Evolutionary conservation across 345 rosid species (phyloP).

Genomic region (Noccaea caerulescens): DNA sequence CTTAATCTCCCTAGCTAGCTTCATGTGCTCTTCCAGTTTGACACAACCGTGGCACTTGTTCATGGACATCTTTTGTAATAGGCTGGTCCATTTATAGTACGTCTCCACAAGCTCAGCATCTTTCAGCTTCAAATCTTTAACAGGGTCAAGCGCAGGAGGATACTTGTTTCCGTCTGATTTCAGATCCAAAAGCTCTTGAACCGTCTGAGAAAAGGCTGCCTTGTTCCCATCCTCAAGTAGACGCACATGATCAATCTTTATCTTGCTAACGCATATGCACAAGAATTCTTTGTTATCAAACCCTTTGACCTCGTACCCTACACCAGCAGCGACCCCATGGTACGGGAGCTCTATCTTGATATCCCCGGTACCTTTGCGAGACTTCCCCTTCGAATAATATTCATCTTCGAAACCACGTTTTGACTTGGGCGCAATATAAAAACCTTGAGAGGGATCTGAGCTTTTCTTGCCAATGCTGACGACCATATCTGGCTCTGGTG

Average conservation of each 20-base stretch:
- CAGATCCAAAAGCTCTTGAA: slow-evolving; percentile 68
- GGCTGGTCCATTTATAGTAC: slow-evolving; percentile 62
- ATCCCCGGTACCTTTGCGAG: slow-evolving; percentile 71
- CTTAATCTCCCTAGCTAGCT: slow-evolving; percentile 69
- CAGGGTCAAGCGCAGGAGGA: slow-evolving; percentile 81
- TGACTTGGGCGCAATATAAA: slow-evolving; percentile 70
- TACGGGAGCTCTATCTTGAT: slow-evolving; percentile 73
- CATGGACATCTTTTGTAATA: slow-evolving; percentile 75
- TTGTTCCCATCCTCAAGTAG: slow-evolving; percentile 74
- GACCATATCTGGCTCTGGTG: slow-evolving; percentile 52
- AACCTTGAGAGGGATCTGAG: slow-evolving; percentile 60
- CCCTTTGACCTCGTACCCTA: slow-evolving; percentile 77
- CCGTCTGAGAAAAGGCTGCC: slow-evolving; percentile 79
- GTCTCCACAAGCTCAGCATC: slow-evolving; percentile 63
- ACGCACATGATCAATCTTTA: slow-evolving; percentile 63
- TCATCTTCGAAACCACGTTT: slow-evolving; percentile 74
- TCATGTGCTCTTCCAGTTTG: slow-evolving; percentile 82
- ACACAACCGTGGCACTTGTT: slow-evolving; percentile 91
- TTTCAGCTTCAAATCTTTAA: slow-evolving; percentile 73
- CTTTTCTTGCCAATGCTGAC: slow-evolving; percentile 57
- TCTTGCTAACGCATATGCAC: slow-evolving; percentile 63
- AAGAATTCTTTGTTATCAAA: slow-evolving; percentile 68
- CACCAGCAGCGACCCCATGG: slow-evolving; percentile 77
- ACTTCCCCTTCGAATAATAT: slow-evolving; percentile 44
- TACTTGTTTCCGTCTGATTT: slow-evolving; percentile 70